Evolutionary conservation across 1,139 yeast genomes (phyloP).

Genomic region (Candida sanyaensis): DNA sequence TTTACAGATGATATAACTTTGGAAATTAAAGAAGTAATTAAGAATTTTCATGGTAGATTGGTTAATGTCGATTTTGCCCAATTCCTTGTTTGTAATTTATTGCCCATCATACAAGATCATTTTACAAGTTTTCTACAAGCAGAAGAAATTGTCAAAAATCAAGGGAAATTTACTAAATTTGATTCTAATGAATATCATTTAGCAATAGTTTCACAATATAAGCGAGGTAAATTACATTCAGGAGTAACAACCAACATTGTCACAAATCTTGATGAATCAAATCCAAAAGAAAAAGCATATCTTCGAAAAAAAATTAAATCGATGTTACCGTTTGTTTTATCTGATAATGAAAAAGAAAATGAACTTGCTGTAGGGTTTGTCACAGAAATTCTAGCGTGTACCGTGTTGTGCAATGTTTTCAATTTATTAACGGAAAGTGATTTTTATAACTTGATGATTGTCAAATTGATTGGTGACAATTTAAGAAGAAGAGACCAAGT

Average conservation of each 20-base stretch:
- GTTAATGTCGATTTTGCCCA: constrained; percentile 53
- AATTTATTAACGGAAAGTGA: constrained; percentile 70
- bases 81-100: constrained; percentile 54
- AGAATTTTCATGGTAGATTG: constrained; percentile 43
- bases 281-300: constrained; percentile 49
- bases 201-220: constrained; percentile 61
- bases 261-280: constrained; percentile 36
- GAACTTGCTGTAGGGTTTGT: constrained; percentile 51
- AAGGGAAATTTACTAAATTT: constrained; percentile 15
- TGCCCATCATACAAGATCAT: constrained; percentile 73
- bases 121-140: constrained; percentile 56
- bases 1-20: constrained; percentile 58
- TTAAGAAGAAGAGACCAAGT: constrained; percentile 79
- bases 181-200: constrained; percentile 52
- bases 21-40: constrained; percentile 48
- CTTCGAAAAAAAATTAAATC: constrained; percentile 43
- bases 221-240: constrained; percentile 59
- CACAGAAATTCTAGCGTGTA: constrained; percentile 63
- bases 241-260: constrained; percentile 52
- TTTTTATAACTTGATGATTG: constrained; percentile 69
- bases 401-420: constrained; percentile 49
- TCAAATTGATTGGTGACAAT: constrained; percentile 61
- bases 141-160: constrained; percentile 39
- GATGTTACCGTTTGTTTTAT: constrained; percentile 55
- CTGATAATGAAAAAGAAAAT: constrained; percentile 51